Conservation (phyloP, 1,284 basidiomycete genomes). For the Irpex rosettiformis region DNA sequence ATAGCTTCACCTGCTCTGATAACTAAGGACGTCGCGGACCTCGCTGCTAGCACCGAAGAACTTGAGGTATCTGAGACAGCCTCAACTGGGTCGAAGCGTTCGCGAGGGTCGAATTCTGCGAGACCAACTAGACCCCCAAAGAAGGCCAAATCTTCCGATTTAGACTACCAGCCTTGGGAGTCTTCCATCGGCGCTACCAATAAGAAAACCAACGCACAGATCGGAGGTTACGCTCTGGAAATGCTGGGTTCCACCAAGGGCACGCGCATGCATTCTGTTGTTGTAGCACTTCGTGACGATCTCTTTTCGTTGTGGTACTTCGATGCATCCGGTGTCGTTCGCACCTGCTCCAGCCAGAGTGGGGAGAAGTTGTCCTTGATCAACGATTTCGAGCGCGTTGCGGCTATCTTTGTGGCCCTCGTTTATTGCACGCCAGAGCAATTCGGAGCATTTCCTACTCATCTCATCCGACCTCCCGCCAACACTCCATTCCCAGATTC, state of each 20-base stretch:
- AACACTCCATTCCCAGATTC: neutral
- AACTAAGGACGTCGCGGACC: neutral
- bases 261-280: neutral
- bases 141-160: neutral
- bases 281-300: neutral
- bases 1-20: neutral
- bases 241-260: neutral
- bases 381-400: neutral
- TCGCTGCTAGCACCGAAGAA: neutral
- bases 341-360: neutral
- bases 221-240: neutral
- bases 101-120: neutral
- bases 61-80: neutral
- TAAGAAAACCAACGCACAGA: neutral
- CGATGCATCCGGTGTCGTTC: neutral
- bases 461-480: neutral
- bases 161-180: too few relatives aligned
- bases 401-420: neutral
- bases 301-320: neutral
- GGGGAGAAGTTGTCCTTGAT: neutral
- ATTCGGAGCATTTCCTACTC: neutral
- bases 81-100: neutral
- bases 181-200: neutral
- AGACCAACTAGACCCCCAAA: neutral
- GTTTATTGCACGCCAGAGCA: neutral